Conservation (phyloP, 1,139 yeast genomes). For the Saccharomyces hybrid region DNA sequence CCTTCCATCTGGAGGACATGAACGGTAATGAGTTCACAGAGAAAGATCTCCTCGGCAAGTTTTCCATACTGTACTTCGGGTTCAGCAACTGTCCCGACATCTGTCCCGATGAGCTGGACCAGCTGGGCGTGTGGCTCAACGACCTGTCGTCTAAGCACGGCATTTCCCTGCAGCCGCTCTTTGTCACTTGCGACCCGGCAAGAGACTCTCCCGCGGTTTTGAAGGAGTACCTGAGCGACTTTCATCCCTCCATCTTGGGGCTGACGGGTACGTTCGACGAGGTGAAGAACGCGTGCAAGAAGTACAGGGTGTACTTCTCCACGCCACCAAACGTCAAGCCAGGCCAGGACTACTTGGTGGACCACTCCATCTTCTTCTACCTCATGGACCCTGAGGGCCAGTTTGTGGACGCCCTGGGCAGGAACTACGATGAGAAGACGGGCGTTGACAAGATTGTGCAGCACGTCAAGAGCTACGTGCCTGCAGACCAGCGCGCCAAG, state of each 20-base stretch:
- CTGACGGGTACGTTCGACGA: conserved; percentile 86
- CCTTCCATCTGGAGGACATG: conserved; percentile 64
- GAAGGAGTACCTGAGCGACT: conserved; percentile 72
- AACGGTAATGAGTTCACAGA: conserved; percentile 71
- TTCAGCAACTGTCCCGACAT: conserved; percentile 98
- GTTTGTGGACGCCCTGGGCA: conserved; percentile 89
- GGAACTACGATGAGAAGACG: conserved; percentile 73
- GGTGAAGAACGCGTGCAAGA: conserved; percentile 77
- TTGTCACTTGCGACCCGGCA: conserved; percentile 95
- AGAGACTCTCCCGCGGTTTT: conserved; percentile 85
- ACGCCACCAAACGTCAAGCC: conserved; percentile 92
- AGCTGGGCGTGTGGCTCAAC: conserved; percentile 73
- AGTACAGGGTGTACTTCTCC: conserved; percentile 88
- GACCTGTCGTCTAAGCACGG: conserved; percentile 48
- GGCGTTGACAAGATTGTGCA: conserved; percentile 72
- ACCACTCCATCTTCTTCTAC: conserved; percentile 93
- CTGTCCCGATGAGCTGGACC: conserved; percentile 96
- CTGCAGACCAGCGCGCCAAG: conserved; percentile 52
- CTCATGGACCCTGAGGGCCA: conserved; percentile 98
- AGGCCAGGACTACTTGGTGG: conserved; percentile 94
- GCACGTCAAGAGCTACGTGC: conserved; percentile 70
- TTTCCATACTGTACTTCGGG: conserved; percentile 86
- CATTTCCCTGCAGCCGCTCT: conserved; percentile 69
- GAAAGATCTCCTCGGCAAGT: conserved; percentile 66
- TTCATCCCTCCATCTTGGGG: conserved; percentile 85